These are phyloP conservation scores for Sechiopsis laciniata DNA, from an alignment of 306 rosid genomes.

Conservation along the genomic window DNA sequence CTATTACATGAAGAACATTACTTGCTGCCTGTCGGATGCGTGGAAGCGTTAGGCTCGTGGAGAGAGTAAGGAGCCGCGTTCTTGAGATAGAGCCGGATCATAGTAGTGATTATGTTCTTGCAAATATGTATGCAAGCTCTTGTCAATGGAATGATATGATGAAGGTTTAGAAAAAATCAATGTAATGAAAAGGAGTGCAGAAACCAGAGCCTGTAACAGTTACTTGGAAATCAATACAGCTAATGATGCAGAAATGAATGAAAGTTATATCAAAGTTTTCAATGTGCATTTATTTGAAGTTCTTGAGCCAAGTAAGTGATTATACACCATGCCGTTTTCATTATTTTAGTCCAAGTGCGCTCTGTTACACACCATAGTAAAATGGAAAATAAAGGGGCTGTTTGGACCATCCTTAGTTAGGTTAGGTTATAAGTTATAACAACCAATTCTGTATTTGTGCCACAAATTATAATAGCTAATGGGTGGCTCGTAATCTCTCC, in stretches of 20 bases:
- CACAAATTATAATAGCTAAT: too few relatives aligned
- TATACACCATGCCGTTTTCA: background rate
- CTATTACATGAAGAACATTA: conserved; percentile 55
- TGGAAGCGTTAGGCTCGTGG: conserved; percentile 45
- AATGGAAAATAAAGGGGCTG: background rate
- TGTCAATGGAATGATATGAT: conserved; percentile 57
- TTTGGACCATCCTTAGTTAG: too few relatives aligned
- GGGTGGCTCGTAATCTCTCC: too few relatives aligned
- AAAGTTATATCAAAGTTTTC: background rate
- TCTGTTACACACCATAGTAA: background rate
- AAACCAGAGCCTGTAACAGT: conserved; percentile 58
- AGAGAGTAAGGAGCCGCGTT: conserved; percentile 52
- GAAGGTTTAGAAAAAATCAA: conserved; percentile 42
- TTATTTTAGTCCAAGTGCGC: background rate
- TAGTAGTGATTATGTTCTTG: conserved; percentile 67
- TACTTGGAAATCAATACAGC: conserved; percentile 29
- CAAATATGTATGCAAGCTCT: conserved; percentile 56
- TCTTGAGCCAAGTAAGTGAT: background rate
- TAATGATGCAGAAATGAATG: background rate
- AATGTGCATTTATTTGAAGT: background rate
- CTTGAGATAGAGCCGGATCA: conserved; percentile 49
- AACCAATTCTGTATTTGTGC: too few relatives aligned
- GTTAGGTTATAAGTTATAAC: too few relatives aligned
- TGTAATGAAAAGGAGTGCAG: conserved; percentile 37
- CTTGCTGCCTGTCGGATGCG: conserved; percentile 57